phyloP scores from a whole-genome alignment of 106 monocot species.

The Chionographis japonica region DNA sequence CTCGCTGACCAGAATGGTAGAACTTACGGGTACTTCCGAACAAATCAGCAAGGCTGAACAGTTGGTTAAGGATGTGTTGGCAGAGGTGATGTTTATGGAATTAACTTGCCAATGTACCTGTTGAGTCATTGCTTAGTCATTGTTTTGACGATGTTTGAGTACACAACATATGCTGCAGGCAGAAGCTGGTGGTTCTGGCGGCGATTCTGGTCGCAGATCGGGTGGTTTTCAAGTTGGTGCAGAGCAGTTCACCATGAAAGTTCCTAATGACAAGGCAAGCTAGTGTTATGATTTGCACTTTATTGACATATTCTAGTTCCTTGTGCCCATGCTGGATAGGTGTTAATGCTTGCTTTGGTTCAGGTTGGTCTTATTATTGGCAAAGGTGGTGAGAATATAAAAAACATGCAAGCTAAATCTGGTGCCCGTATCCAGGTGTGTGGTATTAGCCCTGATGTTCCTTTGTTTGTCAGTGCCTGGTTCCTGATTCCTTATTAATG shows the following conservation, averaged over 20 bases:
- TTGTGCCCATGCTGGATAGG: too few species aligned
- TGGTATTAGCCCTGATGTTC: background rate
- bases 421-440: conserved; percentile 91
- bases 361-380: conserved; percentile 96
- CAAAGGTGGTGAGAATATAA: conserved; percentile 97
- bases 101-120: background rate
- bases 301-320: too few species aligned
- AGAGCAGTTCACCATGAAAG: conserved; percentile 71
- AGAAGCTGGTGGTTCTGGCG: conserved; percentile 66
- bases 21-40: conserved; percentile 75
- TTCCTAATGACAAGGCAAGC: conserved; percentile 77
- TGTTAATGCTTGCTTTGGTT: background rate
- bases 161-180: conserved; percentile 37
- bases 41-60: conserved; percentile 82
- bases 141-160: background rate
- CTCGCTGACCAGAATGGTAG: conserved; percentile 59
- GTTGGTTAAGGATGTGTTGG: conserved; percentile 69
- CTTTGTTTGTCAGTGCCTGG: too few species aligned
- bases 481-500: too few species aligned
- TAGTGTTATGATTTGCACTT: too few species aligned
- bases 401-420: conserved; percentile 76
- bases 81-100: conserved; percentile 30
- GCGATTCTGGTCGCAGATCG: conserved; percentile 29
- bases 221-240: conserved; percentile 30
- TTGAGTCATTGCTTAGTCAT: background rate